phyloP scores from a whole-genome alignment of 2,329 filamentous ascomycete genomes.

The Lachnellula occidentalis region DNA sequence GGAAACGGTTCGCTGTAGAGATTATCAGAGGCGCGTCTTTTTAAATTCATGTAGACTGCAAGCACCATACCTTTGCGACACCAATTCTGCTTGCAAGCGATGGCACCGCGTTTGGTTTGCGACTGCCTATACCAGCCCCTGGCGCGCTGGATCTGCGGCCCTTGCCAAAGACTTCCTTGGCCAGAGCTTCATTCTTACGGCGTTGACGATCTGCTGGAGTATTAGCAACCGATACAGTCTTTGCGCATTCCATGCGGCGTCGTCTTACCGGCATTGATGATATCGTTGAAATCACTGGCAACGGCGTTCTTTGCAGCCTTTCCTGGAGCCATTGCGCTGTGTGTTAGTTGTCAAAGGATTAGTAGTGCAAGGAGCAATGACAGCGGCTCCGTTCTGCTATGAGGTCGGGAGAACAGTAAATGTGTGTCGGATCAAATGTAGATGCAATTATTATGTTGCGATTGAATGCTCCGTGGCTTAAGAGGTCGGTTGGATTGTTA shows the following conservation, averaged over 20 bases:
- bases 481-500: neutral
- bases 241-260: neutral
- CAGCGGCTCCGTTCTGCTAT: neutral
- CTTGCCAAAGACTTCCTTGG: conserved; percentile 65
- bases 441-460: neutral
- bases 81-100: conserved; percentile 68
- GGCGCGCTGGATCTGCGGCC: conserved; percentile 51
- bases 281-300: conserved; percentile 29
- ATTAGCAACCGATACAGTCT: conserved; percentile 9
- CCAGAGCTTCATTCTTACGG: conserved; percentile 67
- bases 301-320: conserved; percentile 11
- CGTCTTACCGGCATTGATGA: conserved; percentile 28
- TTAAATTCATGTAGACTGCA: neutral
- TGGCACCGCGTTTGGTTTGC: conserved; percentile 41
- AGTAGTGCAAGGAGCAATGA: conserved; percentile 5
- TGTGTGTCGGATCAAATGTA: neutral
- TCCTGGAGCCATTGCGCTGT: conserved; percentile 26
- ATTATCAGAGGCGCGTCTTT: conserved; percentile 8
- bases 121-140: conserved; percentile 38
- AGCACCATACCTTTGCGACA: conserved; percentile 58
- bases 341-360: conserved; percentile 13
- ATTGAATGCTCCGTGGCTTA: neutral
- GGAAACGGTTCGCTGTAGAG: conserved; percentile 16
- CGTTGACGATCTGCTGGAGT: conserved; percentile 47
- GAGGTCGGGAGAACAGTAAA: neutral